Base-by-base conservation (phyloP, 2,329 filamentous ascomycete species). In the Camillea tinctor region DNA sequence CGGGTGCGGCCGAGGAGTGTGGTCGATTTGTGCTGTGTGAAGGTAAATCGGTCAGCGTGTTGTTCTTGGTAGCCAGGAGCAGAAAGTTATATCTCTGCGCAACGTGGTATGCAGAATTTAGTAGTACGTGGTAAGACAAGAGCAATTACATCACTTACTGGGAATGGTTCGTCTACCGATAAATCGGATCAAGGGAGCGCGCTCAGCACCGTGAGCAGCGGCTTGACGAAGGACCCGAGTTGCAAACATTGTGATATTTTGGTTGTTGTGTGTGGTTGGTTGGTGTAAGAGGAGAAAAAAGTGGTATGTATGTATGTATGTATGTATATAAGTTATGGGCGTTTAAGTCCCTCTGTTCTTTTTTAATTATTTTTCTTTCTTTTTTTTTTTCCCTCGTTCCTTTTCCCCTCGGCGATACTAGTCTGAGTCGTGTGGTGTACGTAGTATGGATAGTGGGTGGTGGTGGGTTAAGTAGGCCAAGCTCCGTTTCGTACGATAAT, bases 1-100 rank as follows among this genome's bases (percentile, higher is more conserved):
- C 48, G 90, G 90, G 80, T 93, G 90, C 68, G 86, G 84, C 67
- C 87, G 83, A 63, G 89, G 89, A 52, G 87, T 81, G 81, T 92
- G 89, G 81, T 93, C 90, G 72, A 92, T 72, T 60, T 81, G 77
- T 69, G 88, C 90, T 92, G 76, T 24, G 30, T 19, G 23, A 17
- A 50, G 24, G 64, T 30, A 49, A 15, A 17, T 6, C 6, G 58
- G 59, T 74, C 58, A 73, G 69, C 40, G 53, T 30, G 49, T 58
- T 49, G 23, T 44, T 50, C 55, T 64, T 30, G 58, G 49, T 40
- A 3, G 52, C 36, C 21, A 19, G 19, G 11, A 20, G 21, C 48
- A 50, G n/a, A n/a, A 26, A 26, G 8, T 26, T 26, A 4, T 50
- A n/a, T 20, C n/a, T 22, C 48, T 4, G 48, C 21, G 48, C 21